These are phyloP conservation scores for Papiliotrema nemorosa DNA, from an alignment of 1,284 basidiomycete genomes.

Conservation along the genomic window DNA sequence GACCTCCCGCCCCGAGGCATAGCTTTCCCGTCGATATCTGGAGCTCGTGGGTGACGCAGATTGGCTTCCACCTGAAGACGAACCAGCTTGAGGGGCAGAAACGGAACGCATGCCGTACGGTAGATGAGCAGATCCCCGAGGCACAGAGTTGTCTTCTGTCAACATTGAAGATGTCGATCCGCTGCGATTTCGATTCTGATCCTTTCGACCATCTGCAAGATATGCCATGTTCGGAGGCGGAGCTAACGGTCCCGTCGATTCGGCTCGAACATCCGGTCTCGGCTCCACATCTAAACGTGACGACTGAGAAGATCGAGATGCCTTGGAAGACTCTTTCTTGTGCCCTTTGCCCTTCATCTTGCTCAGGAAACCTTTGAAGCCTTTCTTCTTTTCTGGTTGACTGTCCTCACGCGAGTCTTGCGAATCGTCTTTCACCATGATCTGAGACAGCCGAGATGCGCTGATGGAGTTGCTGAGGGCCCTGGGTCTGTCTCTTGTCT, in stretches of 20 bases:
- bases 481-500: not conserved
- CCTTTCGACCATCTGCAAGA: slow-evolving; percentile 60
- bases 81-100: slow-evolving; percentile 36
- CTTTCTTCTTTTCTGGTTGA: slow-evolving; percentile 65
- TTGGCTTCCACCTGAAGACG: slow-evolving; percentile 31
- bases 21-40: slow-evolving; percentile 28
- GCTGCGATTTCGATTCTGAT: slow-evolving; percentile 30
- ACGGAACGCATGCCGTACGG: slow-evolving; percentile 33
- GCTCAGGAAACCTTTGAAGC: slow-evolving; percentile 76
- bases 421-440: slow-evolving; percentile 20
- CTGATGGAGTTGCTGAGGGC: slow-evolving; percentile 16
- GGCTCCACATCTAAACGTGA: too few relatives aligned
- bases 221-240: slow-evolving; percentile 82
- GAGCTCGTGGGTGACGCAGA: slow-evolving; percentile 41
- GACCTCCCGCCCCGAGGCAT: slow-evolving; percentile 15
- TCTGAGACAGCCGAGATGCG: slow-evolving; percentile 35
- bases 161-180: slow-evolving; percentile 34
- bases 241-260: slow-evolving; percentile 66
- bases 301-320: too few relatives aligned
- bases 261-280: too few relatives aligned
- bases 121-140: too few relatives aligned
- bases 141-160: slow-evolving; percentile 16
- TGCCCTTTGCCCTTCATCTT: slow-evolving; percentile 54
- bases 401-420: slow-evolving; percentile 17
- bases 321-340: not conserved